Percentiles rank a stretch among this genome's conserved stretches.
These are phyloP conservation scores for Trichopus zeylanicus DNA, from an alignment of 116 monocot species.

Conservation along the genomic window DNA sequence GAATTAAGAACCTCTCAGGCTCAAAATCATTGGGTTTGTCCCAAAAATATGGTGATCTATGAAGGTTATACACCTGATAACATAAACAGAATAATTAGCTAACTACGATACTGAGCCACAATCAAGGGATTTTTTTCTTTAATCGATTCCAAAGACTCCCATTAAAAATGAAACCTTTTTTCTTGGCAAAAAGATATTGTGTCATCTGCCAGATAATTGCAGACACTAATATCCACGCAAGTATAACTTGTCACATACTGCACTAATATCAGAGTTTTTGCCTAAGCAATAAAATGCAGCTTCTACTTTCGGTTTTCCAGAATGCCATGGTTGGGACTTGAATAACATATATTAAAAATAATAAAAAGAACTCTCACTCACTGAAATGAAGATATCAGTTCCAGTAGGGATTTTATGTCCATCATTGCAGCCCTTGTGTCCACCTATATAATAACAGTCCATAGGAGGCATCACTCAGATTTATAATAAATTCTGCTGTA, in stretches of 20 bases:
- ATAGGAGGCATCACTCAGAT: not conserved
- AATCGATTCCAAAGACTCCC: no score
- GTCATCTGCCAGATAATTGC: no score
- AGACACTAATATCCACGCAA: no score
- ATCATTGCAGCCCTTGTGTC: slow-evolving; percentile 66
- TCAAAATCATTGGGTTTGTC: slow-evolving; percentile 88
- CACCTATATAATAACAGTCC: slow-evolving; percentile 35
- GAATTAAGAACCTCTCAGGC: slow-evolving; percentile 82
- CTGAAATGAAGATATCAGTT: slow-evolving; percentile 96
- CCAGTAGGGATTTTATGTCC: slow-evolving; percentile 86
- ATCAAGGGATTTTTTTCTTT: no score
- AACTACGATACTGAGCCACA: not conserved
- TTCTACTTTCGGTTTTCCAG: no score
- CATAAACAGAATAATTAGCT: not conserved
- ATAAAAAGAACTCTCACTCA: slow-evolving; percentile 26
- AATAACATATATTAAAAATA: not conserved
- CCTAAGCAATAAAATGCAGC: no score
- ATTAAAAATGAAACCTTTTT: no score
- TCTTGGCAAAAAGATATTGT: no score
- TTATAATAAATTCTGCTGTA: not conserved
- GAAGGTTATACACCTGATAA: slow-evolving; percentile 92
- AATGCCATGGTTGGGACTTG: not conserved
- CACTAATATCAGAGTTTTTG: no score
- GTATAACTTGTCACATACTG: no score
- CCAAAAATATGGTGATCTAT: slow-evolving; percentile 94